Base-by-base conservation (phyloP, 2,329 filamentous ascomycete species). In the Rhinocladiella mackenziei region DNA sequence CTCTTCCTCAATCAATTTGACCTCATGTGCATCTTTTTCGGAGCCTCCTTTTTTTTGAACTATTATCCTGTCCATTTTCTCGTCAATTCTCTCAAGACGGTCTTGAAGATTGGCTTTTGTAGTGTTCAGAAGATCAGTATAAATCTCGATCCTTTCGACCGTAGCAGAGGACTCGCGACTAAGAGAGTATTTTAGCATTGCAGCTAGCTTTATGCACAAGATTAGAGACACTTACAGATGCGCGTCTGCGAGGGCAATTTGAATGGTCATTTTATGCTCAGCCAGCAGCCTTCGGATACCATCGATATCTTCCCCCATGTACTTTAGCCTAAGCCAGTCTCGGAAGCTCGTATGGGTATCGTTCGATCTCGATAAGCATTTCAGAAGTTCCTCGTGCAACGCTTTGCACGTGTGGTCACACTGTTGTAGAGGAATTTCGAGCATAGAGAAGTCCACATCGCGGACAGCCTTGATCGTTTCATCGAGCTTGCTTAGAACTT, bases 321-420 rank as follows among this genome's bases (percentile, higher is more conserved):
- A 72, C 45, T 49, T 64, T 33, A 73, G 50, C 53, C 60, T 68
- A 3, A 66, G 64, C 70, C 66, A 73, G 51, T 71, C 69, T 35
- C 65, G 63, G 53, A 72, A 71, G 54, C 65, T 73, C 18, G 62
- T 60, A 39, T 62, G 57, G 45, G 50, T 56, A 20, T 50, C 58
- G 14, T 51, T 56, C 22, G 67, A 71, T 34, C 57, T 61, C 32
- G 58, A 56, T 23, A 56, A 57, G 43, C 55, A 67, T 56, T 63
- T 62, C 18, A 7, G 7, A 7, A 26, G 11, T 26, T 26, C 7
- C 23, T 26, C 7, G 23, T 26, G 23, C 23, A 26, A 26, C 11
- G 7, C 23, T 26, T 26, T 7, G 11, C 23, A 26, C n/a, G n/a
- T n/a, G n/a, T n/a, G n/a, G n/a, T n/a, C n/a, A n/a, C n/a, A n/a